phyloP scores from a whole-genome alignment of 371 early-diverging fungal genomes.

The Lichtheimia ramosa region DNA sequence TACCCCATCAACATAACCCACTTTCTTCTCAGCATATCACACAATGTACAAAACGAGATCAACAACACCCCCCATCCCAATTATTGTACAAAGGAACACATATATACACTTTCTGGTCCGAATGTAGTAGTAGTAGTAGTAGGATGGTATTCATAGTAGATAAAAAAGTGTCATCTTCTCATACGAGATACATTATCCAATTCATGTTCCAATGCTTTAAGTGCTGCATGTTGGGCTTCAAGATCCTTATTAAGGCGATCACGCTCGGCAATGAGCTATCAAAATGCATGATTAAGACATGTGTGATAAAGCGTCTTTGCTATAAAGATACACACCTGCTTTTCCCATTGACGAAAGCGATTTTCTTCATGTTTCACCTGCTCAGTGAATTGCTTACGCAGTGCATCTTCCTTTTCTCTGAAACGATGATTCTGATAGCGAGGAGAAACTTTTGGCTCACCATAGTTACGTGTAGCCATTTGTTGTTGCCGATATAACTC shows the following conservation, averaged over 20 bases:
- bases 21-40: no score
- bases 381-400: constrained; percentile 91
- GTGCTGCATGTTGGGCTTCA: constrained; percentile 86
- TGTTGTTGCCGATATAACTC: constrained; percentile 83
- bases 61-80: not conserved
- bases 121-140: not conserved
- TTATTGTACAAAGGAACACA: not conserved
- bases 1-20: not conserved
- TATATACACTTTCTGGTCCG: not conserved
- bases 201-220: constrained; percentile 87
- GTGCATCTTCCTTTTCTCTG: constrained; percentile 91
- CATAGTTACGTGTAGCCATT: constrained; percentile 81
- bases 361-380: constrained; percentile 92
- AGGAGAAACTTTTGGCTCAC: constrained; percentile 64
- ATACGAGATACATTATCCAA: constrained; percentile 59
- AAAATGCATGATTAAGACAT: not conserved
- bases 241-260: constrained; percentile 95
- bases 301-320: not conserved
- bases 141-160: not conserved
- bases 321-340: constrained; percentile 60
- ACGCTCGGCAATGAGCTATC: constrained; percentile 90
- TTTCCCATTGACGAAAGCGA: constrained; percentile 96
- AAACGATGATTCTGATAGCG: constrained; percentile 79
- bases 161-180: not conserved
- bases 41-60: not conserved